Evolutionary conservation across 2,329 filamentous ascomycete species (phyloP).

Genomic region (Parascedosporium putredinis): DNA sequence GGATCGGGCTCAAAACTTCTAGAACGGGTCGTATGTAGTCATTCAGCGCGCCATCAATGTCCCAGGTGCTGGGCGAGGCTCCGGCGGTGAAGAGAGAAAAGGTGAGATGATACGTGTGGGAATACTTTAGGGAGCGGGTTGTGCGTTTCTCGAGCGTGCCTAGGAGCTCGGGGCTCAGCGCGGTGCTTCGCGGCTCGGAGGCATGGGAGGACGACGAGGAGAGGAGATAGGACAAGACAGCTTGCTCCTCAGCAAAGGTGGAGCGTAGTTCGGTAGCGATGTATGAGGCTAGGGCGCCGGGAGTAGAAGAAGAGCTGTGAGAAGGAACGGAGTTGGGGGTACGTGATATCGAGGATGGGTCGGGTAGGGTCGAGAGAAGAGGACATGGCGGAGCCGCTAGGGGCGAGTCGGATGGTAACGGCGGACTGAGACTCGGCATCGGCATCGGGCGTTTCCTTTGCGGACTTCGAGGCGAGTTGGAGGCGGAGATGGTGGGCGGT

Average conservation of each 20-base stretch:
- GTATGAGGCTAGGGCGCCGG: constrained; percentile 60
- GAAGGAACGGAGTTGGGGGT: constrained; percentile 60
- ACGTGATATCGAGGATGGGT: constrained; percentile 66
- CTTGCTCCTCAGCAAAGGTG: constrained; percentile 80
- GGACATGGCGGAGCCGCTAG: constrained; percentile 44
- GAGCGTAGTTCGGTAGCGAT: constrained; percentile 68
- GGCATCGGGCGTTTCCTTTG: constrained; percentile 14
- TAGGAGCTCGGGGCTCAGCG: constrained; percentile 38
- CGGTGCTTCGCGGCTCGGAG: constrained; percentile 26
- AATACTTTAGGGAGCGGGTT: constrained; percentile 79
- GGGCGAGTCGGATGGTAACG: constrained; percentile 60
- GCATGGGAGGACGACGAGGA: constrained; percentile 42
- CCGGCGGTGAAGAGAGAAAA: constrained; percentile 88
- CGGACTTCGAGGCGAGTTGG: constrained; percentile 20
- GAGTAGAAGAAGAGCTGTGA: constrained; percentile 49
- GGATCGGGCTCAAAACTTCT: constrained; percentile 67
- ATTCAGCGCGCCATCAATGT: constrained; percentile 71
- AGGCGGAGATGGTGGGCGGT: constrained; percentile 68
- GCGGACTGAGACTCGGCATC: constrained; percentile 42
- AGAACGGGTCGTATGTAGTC: constrained; percentile 77
- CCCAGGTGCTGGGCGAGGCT: constrained; percentile 74
- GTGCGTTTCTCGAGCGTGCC: constrained; percentile 58
- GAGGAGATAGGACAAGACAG: constrained; percentile 67
- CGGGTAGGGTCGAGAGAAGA: constrained; percentile 59
- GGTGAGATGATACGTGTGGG: constrained; percentile 87